A percentile compares a stretch with the other conserved stretches of the same genome.
phyloP scores from a whole-genome alignment of 768 basidiomycete species.

The Gloeophyllum trabeum region DNA sequence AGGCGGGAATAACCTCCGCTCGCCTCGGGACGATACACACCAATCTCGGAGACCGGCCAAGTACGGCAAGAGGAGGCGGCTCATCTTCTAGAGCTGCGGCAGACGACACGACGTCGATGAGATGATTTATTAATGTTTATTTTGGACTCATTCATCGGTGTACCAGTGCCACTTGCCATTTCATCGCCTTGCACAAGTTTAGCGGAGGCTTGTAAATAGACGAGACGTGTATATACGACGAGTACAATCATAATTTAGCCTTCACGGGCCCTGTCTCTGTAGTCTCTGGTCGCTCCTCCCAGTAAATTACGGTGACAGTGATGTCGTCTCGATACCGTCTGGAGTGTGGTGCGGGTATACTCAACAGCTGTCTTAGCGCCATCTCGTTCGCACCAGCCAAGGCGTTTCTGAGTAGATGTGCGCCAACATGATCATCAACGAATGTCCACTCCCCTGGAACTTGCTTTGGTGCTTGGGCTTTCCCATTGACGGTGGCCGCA shows the following conservation, averaged over 20 bases:
- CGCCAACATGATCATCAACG: conserved; percentile 64
- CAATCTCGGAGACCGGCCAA: too few relatives aligned
- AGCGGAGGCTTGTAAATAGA: too few relatives aligned
- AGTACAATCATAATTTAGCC: conserved; percentile 11
- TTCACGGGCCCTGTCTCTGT: not conserved
- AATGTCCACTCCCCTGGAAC: conserved; percentile 61
- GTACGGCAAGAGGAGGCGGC: too few relatives aligned
- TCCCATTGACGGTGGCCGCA: conserved; percentile 50
- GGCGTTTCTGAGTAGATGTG: conserved; percentile 86
- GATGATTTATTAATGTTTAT: too few relatives aligned
- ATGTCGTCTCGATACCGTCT: conserved; percentile 76
- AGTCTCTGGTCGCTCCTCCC: conserved; percentile 55
- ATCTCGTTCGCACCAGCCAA: conserved; percentile 70
- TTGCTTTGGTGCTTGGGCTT: conserved; percentile 28
- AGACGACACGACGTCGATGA: too few relatives aligned
- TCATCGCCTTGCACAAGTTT: too few relatives aligned
- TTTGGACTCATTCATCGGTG: too few relatives aligned
- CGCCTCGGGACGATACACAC: conserved; percentile 14
- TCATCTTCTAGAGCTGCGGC: too few relatives aligned
- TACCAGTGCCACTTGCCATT: too few relatives aligned
- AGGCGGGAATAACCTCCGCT: conserved; percentile 23
- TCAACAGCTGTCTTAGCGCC: conserved; percentile 49
- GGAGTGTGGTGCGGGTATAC: conserved; percentile 75
- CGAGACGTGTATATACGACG: conserved; percentile 5
- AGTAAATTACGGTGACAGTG: conserved; percentile 79